Evolutionary conservation across 2,329 filamentous ascomycete genomes (phyloP), one percentile per base, ranked within the genome.

Genomic region (Aureobasidium sp.): DNA sequence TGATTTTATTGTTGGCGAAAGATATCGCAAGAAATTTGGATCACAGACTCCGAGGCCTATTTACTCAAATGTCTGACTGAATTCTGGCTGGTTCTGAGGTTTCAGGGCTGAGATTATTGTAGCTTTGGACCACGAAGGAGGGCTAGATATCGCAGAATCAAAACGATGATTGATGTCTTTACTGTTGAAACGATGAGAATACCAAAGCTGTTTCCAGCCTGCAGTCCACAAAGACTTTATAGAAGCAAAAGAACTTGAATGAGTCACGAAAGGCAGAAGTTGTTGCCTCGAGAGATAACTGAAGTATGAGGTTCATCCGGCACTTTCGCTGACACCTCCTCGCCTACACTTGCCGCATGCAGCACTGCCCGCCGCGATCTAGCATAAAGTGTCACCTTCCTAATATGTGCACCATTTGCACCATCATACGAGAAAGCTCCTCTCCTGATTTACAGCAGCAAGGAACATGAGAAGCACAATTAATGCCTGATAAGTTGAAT

Each of bases 281-380:
- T n/a, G 39, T 36, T 57, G 53, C 53, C 53, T 46, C 34, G 27
- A 26, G 4, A 50, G 13, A n/a, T 20, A 43, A 15, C 12, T 12
- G 13, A 10, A 29, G 29, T 26, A 57, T 36, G 39, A 44, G 10
- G 39, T 44, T 46, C 20, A 20, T 20, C 20, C 20, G 20, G 20
- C 20, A 20, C 20, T 20, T 20, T 20, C 20, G 20, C 20, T 20
- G 20, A 13, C 27, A 29, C 29, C 50, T 48, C n/a, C 50, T 27
- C 53, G 53, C 53, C 29, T 57, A 13, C 24, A 57, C 53, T 46
- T 57, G 53, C 53, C 53, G 29, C 32, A 46, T 57, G 24, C 39
- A 29, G 53, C 10, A 9, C 7, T 24, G n/a, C 12, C 53, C 10
- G 27, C 26, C 26, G 8, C 39, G 6, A 26, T 53, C 10, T 41